Evolutionary conservation across 495 filamentous ascomycete genomes (phyloP), one percentile per base, ranked within the genome.

Genomic region (Penicillium chermesinum): DNA sequence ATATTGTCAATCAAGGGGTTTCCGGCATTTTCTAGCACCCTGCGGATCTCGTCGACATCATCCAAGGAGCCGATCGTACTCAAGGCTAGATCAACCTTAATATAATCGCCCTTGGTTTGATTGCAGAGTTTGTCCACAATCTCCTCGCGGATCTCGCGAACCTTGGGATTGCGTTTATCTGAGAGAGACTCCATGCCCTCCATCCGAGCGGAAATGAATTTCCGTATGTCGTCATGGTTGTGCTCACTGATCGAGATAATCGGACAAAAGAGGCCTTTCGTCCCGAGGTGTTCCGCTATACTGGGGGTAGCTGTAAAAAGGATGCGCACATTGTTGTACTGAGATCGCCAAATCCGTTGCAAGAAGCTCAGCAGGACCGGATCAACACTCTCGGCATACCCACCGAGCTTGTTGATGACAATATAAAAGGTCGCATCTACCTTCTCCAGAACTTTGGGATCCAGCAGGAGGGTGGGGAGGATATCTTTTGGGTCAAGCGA

Each of bases 21-120:
- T 19, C 21, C 32, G 2, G 51, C 44, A 2, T 37, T 14, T 8
- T 48, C 33, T 19, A 54, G 30, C 5, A 32, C 52, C 17, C 21
- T 27, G 10, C 46, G 1, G 35, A 54, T 54, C 12, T 54, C 46
- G 13, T 36, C 33, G 7, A 34, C 41, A 21, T 33, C 20, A 13
- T 54, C 46, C 37, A 49, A 22, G 1, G 16, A 32, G 36, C 52
- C 46, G 35, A 54, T 54, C 19, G 38, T 15, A 12, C 14, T 37
- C 7, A 54, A 16, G 3, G 30, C 21, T 7, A 16, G 32, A 19
- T 54, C 41, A 0, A 54, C 36, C 41, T 34, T 45, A 27, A 36
- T 49, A 35, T 49, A 54, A 39, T 54, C 35, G 3, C 46, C 46
- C 17, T 49, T 47, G 34, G 51, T 49, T 30, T 41, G 1, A 10